phyloP scores from a whole-genome alignment of 495 filamentous ascomycete genomes.

The Penicillium coprophilum region DNA sequence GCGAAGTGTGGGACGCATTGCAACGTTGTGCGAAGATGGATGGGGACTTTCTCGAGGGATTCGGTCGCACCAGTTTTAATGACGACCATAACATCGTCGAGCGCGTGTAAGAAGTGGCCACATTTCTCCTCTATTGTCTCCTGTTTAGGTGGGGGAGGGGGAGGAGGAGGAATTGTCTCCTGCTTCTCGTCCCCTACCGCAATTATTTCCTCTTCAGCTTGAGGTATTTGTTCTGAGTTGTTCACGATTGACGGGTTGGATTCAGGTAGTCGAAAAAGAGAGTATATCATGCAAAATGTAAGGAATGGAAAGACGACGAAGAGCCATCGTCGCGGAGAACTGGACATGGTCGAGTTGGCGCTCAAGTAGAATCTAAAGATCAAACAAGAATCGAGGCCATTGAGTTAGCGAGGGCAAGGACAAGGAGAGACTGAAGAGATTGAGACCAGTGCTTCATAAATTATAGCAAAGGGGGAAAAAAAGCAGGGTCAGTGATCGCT shows the following conservation, averaged over 20 bases:
- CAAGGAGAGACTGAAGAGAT: background rate
- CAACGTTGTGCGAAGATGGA: conserved; percentile 43
- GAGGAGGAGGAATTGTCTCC: background rate
- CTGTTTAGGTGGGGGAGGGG: background rate
- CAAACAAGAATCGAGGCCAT: conserved; percentile 8
- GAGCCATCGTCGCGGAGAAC: conserved; percentile 32
- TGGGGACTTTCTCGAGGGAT: conserved; percentile 36
- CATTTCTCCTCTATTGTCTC: conserved; percentile 19
- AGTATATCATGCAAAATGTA: conserved; percentile 23
- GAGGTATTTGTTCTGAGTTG: conserved; percentile 8
- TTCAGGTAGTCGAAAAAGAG: conserved; percentile 18
- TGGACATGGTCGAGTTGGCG: conserved; percentile 23
- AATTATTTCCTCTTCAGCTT: conserved; percentile 11
- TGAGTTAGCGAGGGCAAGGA: conserved; percentile 13
- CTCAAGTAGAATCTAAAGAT: conserved; percentile 2
- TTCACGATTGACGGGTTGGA: conserved; percentile 10
- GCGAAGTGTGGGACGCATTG: conserved; percentile 43
- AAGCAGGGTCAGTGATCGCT: conserved; percentile 21
- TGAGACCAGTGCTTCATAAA: conserved; percentile 13
- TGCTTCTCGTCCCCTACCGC: conserved; percentile 15
- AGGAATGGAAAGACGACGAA: conserved; percentile 28
- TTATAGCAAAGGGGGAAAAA: conserved; percentile 5
- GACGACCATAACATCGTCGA: conserved; percentile 43
- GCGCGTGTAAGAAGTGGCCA: conserved; percentile 18
- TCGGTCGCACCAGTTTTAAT: conserved; percentile 48